Evolutionary conservation across 345 rosid species (phyloP).

Genomic region (Hypericum androsaemum): DNA sequence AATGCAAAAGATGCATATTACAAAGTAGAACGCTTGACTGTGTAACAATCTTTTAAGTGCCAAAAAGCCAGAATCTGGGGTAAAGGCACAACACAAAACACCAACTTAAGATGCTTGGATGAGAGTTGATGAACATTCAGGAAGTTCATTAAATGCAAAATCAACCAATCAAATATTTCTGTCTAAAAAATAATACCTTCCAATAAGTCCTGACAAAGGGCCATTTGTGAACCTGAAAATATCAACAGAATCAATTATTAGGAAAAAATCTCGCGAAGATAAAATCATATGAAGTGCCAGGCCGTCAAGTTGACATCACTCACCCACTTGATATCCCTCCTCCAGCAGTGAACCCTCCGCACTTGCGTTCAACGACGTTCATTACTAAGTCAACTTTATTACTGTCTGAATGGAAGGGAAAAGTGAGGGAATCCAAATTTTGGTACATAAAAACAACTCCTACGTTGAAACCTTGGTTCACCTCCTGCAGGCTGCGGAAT

Average conservation of each 20-base stretch:
- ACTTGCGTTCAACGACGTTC: constrained; percentile 93
- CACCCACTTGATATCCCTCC: constrained; percentile 94
- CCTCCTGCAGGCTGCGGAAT: constrained; percentile 98
- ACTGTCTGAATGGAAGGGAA: constrained; percentile 33
- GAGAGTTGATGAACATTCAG: no score
- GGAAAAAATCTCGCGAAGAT: not conserved
- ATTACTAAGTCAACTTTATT: constrained; percentile 84
- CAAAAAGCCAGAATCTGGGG: no score
- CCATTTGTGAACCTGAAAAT: constrained; percentile 82
- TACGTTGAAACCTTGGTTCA: constrained; percentile 16
- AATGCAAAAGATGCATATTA: no score
- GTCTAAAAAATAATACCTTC: constrained; percentile 68
- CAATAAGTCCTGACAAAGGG: constrained; percentile 81
- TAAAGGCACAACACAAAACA: no score
- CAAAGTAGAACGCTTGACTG: no score
- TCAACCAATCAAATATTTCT: no score
- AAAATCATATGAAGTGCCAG: not conserved
- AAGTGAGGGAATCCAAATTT: not conserved
- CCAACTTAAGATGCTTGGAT: no score
- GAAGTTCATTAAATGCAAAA: no score
- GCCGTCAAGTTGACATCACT: constrained; percentile 15
- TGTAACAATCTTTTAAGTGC: no score
- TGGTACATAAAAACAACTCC: not conserved
- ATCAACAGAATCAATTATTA: constrained; percentile 10
- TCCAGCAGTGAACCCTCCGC: constrained; percentile 95